Evolutionary conservation across 495 filamentous ascomycete genomes (phyloP), one percentile per base, ranked within the genome.

Genomic region (Aspergillus egyptiacus): DNA sequence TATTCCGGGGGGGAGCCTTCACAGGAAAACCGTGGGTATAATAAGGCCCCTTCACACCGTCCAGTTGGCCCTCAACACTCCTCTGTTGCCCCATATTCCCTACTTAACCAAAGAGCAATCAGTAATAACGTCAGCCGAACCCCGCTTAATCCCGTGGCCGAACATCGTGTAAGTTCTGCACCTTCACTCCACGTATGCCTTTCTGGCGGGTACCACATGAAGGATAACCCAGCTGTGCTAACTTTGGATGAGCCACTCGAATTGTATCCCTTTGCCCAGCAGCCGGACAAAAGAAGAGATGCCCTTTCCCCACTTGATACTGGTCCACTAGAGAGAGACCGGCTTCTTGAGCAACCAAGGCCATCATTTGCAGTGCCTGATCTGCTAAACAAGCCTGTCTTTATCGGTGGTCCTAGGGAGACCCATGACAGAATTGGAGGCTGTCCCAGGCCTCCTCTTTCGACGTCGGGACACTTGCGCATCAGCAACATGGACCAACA

Each of bases 331-430:
- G 51, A 55, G 11, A 51, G 53, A 47, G 53, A 7, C 35, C 56
- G 40, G 46, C 42, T 36, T 32, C 20, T n/a, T 38, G 55, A 61
- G 31, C 18, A 31, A 32, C 54, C 61, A 44, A 63, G 58, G 36
- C 42, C 42, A 24, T 44, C 50, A 15, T 33, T 51, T 15, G 52
- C 54, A 23, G 45, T 51, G 44, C 18, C 42, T 36, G 48, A 60
- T 25, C 51, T 56, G 33, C 28, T 54, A 19, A 60, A 68, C 55
- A 48, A 51, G 15, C 66, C 71, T 42, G 48, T 73, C 5, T 72
- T 70, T 52, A 64, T 71, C 43, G 60, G 61, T 42, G 66, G 67
- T 18, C 67, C 65, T 10, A 62, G 56, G 25, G 56, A 65, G 11
- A 46, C 47, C 5, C 46, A 35, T 45, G 53, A 54, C n/a, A 55